Evolutionary conservation across 345 rosid species (phyloP), one percentile per base, ranked within the genome.

Genomic region (Eucalyptus melliodora): DNA sequence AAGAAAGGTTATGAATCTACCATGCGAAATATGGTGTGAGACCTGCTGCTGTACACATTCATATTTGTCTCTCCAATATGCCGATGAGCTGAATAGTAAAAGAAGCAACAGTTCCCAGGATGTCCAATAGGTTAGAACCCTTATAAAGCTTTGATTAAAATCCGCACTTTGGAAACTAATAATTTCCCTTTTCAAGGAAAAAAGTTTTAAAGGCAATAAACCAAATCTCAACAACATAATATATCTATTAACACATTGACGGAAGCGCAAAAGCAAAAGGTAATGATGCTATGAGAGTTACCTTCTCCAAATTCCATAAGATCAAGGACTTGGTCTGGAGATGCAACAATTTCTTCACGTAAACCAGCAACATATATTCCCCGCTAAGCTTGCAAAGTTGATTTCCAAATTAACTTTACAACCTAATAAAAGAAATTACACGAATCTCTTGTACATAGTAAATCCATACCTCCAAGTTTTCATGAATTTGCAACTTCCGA

Each of bases 1-100:
- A 56, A 37, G 87, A 89, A 50, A 49, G 86, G 82, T 77, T 34
- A 86, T 23, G 86, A 82, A 59, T 55, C 92, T 95, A 97, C 99
- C 99, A 97, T 97, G 90, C 99, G 96, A 89, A 97, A 97, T 89
- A 97, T 97, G 56, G 99, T 97, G 94, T 97, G 99, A 44, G 99
- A 97, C 92, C 99, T 92, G 89, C 99, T 97, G 88, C 99, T 97
- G 91, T 96, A 91, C 45, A 96, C 62, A 87, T 97, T 97, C 99
- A 97, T 97, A 90, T 97, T 97, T 56, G 99, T 97, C 95, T 97
- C 99, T 82, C 98, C 99, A 91, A 96, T 95, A 91, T 97, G 99
- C 91, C 99, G 94, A 90, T 97, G 98, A 91, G 98, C 99, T 97
- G 95, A 94, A 94, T 19, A 10, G 88, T 23, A 86, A 86, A 53